Base-by-base conservation (phyloP, 768 basidiomycete genomes). In the Fomitopsis pulvina region DNA sequence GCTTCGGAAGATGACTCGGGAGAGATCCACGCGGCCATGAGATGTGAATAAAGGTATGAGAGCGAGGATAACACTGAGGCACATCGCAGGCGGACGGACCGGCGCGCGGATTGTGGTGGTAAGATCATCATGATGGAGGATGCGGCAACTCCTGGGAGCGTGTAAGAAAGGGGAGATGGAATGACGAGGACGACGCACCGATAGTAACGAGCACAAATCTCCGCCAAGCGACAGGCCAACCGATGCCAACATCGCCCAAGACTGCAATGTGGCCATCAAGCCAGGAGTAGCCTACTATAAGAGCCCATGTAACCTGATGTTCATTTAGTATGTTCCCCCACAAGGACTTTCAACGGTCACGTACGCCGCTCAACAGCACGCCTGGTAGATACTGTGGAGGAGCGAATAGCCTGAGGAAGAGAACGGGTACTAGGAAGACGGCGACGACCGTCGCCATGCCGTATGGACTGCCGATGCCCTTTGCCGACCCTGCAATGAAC, bases 231-330 rank as follows among this genome's bases (percentile, higher is more conserved):
- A 81, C 63, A 1, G 60, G 58, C 63, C 76, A 78, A 1, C 81
- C 81, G 4, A 74, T 65, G 2, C 81, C 81, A 1, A 74, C 69
- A 47, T 75, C 74, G 14, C 68, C 72, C 21, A 73, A 60, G 24
- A 74, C 20, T 1, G 60, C 56, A 2, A 75, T 54, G 56, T 81
- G 74, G 2, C 70, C 72, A 52, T 82, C 80, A 34, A 81, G 68
- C 77, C 77, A 81, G 0, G 74, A 73, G 57, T 81, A 82, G 0
- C 80, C 80, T 2, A 78, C 62, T 14, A 77, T 66, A 18, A 80
- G 69, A 7, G 65, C 60, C 43, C 71, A 66, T 2, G 74, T 78
- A 0, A 65, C 65, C 67, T 77, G 58, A 25, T 21, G 16, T 32
- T 2, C 9, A 41, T 42, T 4, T 16, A 14, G n/a, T 10, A 7